Percentiles rank a stretch among this genome's conserved stretches.
phyloP scores from a whole-genome alignment of 768 basidiomycete species.

The Lepiota subincarnata region DNA sequence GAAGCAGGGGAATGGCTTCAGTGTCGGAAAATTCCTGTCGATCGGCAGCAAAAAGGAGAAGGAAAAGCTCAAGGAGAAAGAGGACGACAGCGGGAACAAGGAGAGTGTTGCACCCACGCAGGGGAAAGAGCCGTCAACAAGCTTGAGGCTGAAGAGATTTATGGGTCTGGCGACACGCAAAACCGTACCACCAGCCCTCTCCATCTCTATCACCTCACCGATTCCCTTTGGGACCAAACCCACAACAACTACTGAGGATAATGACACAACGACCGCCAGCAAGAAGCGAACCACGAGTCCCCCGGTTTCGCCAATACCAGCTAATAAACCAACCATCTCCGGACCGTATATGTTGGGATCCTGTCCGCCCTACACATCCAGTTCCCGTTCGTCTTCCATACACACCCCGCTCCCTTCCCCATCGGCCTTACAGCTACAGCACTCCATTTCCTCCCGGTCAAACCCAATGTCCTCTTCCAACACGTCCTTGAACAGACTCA shows the following conservation, averaged over 20 bases:
- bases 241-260: neutral
- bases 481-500: slow-evolving; percentile 9
- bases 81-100: slow-evolving; percentile 15
- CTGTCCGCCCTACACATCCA: slow-evolving; percentile 8
- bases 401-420: slow-evolving; percentile 10
- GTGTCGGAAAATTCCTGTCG: slow-evolving; percentile 3
- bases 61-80: neutral
- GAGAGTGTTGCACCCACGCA: slow-evolving; percentile 13
- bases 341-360: slow-evolving; percentile 44
- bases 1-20: slow-evolving; percentile 2
- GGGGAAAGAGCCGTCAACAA: slow-evolving; percentile 4
- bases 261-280: slow-evolving; percentile 10
- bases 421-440: slow-evolving; percentile 12
- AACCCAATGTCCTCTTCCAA: slow-evolving; percentile 10
- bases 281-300: slow-evolving; percentile 13
- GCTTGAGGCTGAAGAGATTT: slow-evolving; percentile 29
- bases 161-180: slow-evolving; percentile 21
- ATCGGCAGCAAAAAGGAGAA: slow-evolving; percentile 4
- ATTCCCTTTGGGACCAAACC: slow-evolving; percentile 2
- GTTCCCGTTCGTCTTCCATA: slow-evolving; percentile 14
- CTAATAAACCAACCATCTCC: slow-evolving; percentile 35
- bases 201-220: slow-evolving; percentile 1
- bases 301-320: slow-evolving; percentile 13
- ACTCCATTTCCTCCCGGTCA: neutral
- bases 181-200: slow-evolving; percentile 9